Evolutionary conservation across 2,329 filamentous ascomycete species (phyloP).

Genomic region (Cercospora sp.): DNA sequence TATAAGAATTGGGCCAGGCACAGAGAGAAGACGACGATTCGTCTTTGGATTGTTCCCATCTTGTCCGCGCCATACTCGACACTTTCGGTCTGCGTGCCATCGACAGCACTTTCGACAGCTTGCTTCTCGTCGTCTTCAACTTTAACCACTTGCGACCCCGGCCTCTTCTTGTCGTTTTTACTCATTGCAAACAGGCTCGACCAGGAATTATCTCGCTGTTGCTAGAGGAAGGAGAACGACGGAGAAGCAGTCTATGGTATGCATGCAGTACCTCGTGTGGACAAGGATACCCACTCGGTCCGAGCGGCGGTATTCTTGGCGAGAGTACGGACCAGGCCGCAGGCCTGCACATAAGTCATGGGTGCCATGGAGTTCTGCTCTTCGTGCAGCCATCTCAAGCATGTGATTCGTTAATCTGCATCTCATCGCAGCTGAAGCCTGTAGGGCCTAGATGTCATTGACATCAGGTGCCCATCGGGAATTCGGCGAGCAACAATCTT

Average conservation of each 20-base stretch:
- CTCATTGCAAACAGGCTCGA: not conserved
- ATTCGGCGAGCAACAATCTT: not conserved
- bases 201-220: not conserved
- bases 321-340: not conserved
- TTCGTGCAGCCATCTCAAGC: not conserved
- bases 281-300: conserved; percentile 11
- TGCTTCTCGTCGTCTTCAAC: not conserved
- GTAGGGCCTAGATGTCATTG: not conserved
- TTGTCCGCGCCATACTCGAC: not conserved
- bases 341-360: not conserved
- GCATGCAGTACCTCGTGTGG: not conserved
- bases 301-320: conserved; percentile 7
- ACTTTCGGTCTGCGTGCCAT: not conserved
- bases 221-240: not conserved
- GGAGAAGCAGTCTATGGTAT: not conserved
- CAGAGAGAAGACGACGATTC: conserved; percentile 8
- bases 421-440: not conserved
- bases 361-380: not conserved
- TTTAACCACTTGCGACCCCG: not conserved
- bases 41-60: conserved; percentile 8
- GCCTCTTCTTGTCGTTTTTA: not conserved
- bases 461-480: not conserved
- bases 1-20: conserved; percentile 44
- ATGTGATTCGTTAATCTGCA: not conserved
- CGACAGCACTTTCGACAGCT: not conserved